Evolutionary conservation across 2,329 filamentous ascomycete species (phyloP), one percentile per base, ranked within the genome.

Genomic region (Fusarium sp.): DNA sequence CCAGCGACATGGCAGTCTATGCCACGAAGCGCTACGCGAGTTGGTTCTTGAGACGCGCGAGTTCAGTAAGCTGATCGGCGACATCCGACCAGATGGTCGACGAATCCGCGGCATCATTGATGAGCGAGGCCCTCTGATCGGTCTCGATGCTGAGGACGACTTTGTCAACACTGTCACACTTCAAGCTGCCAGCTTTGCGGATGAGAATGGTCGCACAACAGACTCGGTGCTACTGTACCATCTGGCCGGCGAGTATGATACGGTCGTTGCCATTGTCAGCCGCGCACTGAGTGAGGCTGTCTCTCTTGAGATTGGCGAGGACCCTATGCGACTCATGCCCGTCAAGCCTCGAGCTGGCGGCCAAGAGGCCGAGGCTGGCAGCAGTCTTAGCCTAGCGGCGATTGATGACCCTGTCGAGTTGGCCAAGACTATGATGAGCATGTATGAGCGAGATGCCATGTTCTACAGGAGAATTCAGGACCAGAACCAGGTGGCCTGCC

Each of bases 41-140:
- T 87, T 98, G 52, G 93, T 97, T 23, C 83, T 99, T n/a, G 95
- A 99, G 78, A 97, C 93, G 17, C 88, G 94, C 65, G 95, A 99
- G 72, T 99, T 98, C 76, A 94, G 93, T 71, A 91, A 92, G 71
- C 81, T 99, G 13, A 87, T 99, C 44, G 95, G 96, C 49, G 96
- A 99, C 73, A 93, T 99, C 68, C 86, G 88, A 57, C 86, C 87
- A 2, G 92, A 98, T 72, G 95, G 95, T 19, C 88, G 87, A 59
- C 89, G 93, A 56, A 92, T 97, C 66, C 87, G 86, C 54, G 95
- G 95, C 47, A 86, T 92, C 23, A 93, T 99, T 62, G 93, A 98
- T 76, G 86, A 93, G 70, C 91, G 94, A 33, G 87, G 93, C 37
- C 81, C 84, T 27, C 82, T 99, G 52, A 94, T 99, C 71, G 90